Conservation (phyloP, 495 filamentous ascomycete genomes). For the Pseudotulostoma volvatum region DNA sequence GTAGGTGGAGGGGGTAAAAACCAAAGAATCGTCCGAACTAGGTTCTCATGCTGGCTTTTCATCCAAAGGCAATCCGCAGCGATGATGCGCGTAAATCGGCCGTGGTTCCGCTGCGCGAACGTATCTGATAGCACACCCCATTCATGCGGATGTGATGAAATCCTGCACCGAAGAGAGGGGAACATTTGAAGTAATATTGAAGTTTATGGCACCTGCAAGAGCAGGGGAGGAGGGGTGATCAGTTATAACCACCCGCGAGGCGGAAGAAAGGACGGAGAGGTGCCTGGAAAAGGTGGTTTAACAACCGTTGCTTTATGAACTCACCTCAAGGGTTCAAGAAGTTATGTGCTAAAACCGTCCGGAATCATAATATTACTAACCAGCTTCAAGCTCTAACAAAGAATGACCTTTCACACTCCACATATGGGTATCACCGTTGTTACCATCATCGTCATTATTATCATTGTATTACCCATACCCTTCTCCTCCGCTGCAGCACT, state of each 20-base stretch:
- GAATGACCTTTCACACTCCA: constrained; percentile 37
- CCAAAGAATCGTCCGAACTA: constrained; percentile 50
- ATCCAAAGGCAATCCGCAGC: constrained; percentile 84
- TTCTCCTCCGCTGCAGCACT: constrained; percentile 11
- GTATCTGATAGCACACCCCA: constrained; percentile 51
- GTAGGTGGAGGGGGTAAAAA: constrained; percentile 37
- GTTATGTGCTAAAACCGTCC: too few relatives aligned
- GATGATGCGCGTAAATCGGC: constrained; percentile 49
- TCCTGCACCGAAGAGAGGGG: constrained; percentile 7
- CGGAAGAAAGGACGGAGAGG: constrained; percentile 45
- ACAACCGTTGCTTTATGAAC: too few relatives aligned
- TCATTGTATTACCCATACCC: constrained; percentile 1
- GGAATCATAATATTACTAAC: too few relatives aligned
- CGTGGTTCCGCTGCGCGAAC: constrained; percentile 34
- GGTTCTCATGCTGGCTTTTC: constrained; percentile 55
- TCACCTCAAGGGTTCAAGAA: too few relatives aligned
- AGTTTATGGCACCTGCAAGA: constrained; percentile 41
- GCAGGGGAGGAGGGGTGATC: constrained; percentile 62
- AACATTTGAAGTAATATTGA: constrained; percentile 45
- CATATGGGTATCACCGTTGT: constrained; percentile 8
- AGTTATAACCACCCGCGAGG: constrained; percentile 44
- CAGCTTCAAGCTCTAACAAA: constrained; percentile 46
- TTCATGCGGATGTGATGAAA: constrained; percentile 42
- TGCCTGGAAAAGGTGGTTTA: constrained; percentile 60
- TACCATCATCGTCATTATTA: constrained; percentile 3